phyloP scores from a whole-genome alignment of 345 rosid genomes.

The Hibiscus mutabilis region DNA sequence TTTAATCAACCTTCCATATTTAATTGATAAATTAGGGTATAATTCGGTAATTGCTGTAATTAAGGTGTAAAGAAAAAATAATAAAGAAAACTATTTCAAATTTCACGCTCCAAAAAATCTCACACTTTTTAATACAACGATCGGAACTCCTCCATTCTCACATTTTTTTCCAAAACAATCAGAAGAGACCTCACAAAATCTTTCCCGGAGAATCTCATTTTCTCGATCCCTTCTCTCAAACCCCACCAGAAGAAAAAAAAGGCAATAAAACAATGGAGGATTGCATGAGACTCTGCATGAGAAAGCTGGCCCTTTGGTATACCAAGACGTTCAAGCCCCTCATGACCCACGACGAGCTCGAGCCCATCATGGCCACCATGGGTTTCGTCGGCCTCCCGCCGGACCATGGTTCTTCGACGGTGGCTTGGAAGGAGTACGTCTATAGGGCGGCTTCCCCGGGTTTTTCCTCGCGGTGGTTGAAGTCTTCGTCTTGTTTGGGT shows the following conservation, averaged over 20 bases:
- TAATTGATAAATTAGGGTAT: too few relatives aligned
- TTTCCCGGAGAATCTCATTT: neutral
- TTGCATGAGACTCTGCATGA: slow-evolving; percentile 35
- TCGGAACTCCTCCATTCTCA: neutral
- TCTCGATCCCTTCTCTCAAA: neutral
- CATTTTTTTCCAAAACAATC: neutral
- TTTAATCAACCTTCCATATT: too few relatives aligned
- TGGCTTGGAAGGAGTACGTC: slow-evolving; percentile 35
- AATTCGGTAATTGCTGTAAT: too few relatives aligned
- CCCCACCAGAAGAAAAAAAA: neutral
- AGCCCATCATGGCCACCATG: slow-evolving; percentile 34
- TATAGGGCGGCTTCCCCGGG: slow-evolving; percentile 3
- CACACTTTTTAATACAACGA: neutral
- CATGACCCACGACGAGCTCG: slow-evolving; percentile 43
- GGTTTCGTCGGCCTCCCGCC: slow-evolving; percentile 38
- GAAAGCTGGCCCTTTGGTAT: slow-evolving; percentile 51
- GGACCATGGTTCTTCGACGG: neutral
- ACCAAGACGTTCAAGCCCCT: slow-evolving; percentile 48
- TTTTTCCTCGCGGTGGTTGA: slow-evolving; percentile 3
- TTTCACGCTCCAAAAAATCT: neutral
- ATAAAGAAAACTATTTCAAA: neutral
- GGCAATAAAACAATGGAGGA: slow-evolving; percentile 15
- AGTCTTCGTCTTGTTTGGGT: slow-evolving; percentile 3
- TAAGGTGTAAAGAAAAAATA: too few relatives aligned
- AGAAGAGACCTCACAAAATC: neutral